Evolutionary conservation across 2,329 filamentous ascomycete genomes (phyloP).

Genomic region (Phoma sp.): DNA sequence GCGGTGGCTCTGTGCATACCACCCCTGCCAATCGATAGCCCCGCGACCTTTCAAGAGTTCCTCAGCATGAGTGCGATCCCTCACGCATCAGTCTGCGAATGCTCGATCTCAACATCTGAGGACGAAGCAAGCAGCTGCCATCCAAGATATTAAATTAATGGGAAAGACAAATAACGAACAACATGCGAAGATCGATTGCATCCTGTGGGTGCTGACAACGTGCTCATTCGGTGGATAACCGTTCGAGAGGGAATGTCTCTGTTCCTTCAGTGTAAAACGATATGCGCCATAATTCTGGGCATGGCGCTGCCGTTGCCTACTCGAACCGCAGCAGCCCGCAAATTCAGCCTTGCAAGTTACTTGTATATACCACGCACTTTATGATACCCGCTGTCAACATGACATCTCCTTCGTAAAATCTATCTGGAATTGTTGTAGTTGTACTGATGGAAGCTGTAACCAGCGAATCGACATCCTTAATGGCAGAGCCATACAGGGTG

Average conservation of each 20-base stretch:
- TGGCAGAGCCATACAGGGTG: not conserved
- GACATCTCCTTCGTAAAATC: not conserved
- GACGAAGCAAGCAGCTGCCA: no score
- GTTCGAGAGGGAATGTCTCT: not conserved
- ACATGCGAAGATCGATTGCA: not conserved
- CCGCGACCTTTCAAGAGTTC: not conserved
- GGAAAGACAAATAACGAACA: not conserved
- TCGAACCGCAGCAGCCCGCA: not conserved
- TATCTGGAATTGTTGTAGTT: not conserved
- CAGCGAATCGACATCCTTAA: not conserved
- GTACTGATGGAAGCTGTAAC: not conserved
- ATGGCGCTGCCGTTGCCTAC: no score
- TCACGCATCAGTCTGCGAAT: not conserved
- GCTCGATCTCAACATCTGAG: no score
- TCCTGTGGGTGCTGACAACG: no score
- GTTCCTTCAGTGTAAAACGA: not conserved
- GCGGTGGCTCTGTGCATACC: constrained; percentile 1
- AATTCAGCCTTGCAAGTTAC: not conserved
- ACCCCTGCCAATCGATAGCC: not conserved
- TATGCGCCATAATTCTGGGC: not conserved
- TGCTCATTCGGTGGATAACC: no score
- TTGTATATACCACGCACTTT: not conserved
- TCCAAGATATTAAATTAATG: no score
- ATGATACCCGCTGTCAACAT: not conserved
- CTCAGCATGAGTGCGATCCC: not conserved